Evolutionary conservation across 1,284 basidiomycete species (phyloP).

Genomic region (Ceratobasidium sp.): DNA sequence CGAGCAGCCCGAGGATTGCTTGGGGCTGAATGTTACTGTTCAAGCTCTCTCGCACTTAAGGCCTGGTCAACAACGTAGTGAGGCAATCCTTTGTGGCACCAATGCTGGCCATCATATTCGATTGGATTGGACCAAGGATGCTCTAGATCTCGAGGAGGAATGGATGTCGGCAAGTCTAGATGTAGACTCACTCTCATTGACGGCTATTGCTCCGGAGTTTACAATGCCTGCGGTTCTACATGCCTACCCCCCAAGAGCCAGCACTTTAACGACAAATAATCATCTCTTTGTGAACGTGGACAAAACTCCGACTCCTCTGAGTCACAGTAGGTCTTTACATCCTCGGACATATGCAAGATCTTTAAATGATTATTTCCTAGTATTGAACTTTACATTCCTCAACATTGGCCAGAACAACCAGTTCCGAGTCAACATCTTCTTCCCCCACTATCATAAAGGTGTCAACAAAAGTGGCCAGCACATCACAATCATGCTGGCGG

Average conservation of each 20-base stretch:
- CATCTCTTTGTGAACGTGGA: background rate
- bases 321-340: conserved; percentile 3
- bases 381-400: conserved; percentile 13
- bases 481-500: conserved; percentile 12
- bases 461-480: background rate
- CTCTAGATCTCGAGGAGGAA: background rate
- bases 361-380: too few species aligned
- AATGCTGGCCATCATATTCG: background rate
- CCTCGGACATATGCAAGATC: too few species aligned
- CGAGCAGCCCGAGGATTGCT: background rate
- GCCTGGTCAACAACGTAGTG: background rate
- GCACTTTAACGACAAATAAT: conserved; percentile 11
- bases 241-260: conserved; percentile 2
- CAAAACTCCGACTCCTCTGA: background rate
- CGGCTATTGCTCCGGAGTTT: conserved; percentile 1
- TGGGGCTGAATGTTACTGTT: background rate
- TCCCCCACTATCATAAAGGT: conserved; percentile 17
- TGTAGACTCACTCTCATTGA: conserved; percentile 18
- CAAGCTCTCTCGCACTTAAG: background rate
- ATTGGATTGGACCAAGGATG: background rate
- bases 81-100: background rate
- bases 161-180: background rate
- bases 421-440: conserved; percentile 25
- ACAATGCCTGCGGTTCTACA: background rate
- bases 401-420: conserved; percentile 1